A percentile compares a stretch with the other conserved stretches of the same genome.
phyloP scores from a whole-genome alignment of 2,329 filamentous ascomycete genomes.

The Cadophora sp. region DNA sequence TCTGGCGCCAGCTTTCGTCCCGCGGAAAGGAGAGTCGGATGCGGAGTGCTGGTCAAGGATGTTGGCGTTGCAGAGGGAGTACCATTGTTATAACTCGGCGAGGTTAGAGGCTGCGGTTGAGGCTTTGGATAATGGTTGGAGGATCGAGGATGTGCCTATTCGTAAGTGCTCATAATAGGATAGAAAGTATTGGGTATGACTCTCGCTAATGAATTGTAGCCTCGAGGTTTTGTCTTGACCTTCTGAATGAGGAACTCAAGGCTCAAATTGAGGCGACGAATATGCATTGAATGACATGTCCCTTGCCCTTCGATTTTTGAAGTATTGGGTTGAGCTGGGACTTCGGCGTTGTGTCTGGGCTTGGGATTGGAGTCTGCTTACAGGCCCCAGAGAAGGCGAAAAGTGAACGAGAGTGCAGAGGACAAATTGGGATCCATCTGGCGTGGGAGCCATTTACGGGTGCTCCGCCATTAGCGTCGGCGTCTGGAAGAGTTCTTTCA shows the following conservation, averaged over 20 bases:
- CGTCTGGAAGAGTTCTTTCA: conserved; percentile 15
- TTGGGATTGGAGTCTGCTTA: background rate
- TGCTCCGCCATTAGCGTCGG: conserved; percentile 17
- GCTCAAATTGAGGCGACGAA: conserved; percentile 33
- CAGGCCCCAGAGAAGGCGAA: background rate
- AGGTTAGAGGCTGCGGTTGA: conserved; percentile 43
- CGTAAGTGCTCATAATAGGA: conserved; percentile 32
- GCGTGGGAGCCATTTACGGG: background rate
- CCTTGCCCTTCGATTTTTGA: background rate
- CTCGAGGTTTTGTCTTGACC: conserved; percentile 42
- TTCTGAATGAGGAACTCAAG: conserved; percentile 42
- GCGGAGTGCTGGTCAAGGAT: conserved; percentile 41
- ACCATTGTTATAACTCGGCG: conserved; percentile 43
- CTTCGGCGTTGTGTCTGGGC: background rate
- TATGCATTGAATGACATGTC: background rate
- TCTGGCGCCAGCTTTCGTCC: background rate
- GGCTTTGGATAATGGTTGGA: conserved; percentile 37
- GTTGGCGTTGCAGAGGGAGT: conserved; percentile 41
- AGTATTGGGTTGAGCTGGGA: too few relatives aligned
- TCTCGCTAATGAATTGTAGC: conserved; percentile 30
- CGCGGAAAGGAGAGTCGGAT: conserved; percentile 30
- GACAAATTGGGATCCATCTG: conserved; percentile 6
- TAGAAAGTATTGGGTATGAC: background rate
- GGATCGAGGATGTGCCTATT: conserved; percentile 36
- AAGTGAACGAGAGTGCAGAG: background rate